Evolutionary conservation across 176 grass and related monocot genomes (phyloP), one percentile per base, ranked within the genome.

Genomic region (Zoysia japonica): DNA sequence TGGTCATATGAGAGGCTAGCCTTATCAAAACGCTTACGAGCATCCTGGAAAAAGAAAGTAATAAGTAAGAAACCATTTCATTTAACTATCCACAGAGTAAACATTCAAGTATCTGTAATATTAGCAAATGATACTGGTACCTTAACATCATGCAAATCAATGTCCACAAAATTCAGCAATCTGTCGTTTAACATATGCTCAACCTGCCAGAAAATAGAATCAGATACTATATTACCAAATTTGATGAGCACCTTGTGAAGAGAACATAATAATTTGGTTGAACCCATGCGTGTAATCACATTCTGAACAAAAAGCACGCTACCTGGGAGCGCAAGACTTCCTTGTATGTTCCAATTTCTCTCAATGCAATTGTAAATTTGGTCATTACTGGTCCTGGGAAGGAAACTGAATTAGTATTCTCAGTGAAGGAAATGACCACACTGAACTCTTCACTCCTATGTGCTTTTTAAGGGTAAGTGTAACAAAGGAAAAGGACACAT

Each of bases 331-430:
- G 90, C 50, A 99, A 59, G 50, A 99, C 92, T 87, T 99, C 96
- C 80, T 95, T 99, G 60, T 99, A 99, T 70, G 96, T 99, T 72
- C 92, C 96, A 65, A 99, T 92, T 93, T 99, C 96, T 87, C 88
- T 93, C 85, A 99, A 93, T 46, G 93, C 86, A 89, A 92, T 90
- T 65, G 92, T 99, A 87, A 93, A 99, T 80, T 99, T 99, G 45
- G 77, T 85, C 90, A 99, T 93, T 66, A 99, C 92, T 72, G 96
- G 96, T 36, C 96, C 96, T 99, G 86, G 37, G 82, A 85, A 79
- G 46, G 59, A 85, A 36, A 79, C 46, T 39, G 86, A 74, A 75
- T 75, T 14, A 39, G 74, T 80, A 78, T 87, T 57, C 11, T 59
- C 70, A 72, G 17, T 71, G 78, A 81, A 74, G 5, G 74, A 82